phyloP scores from a whole-genome alignment of 495 filamentous ascomycete species.

The Lentithecium fluviatile region DNA sequence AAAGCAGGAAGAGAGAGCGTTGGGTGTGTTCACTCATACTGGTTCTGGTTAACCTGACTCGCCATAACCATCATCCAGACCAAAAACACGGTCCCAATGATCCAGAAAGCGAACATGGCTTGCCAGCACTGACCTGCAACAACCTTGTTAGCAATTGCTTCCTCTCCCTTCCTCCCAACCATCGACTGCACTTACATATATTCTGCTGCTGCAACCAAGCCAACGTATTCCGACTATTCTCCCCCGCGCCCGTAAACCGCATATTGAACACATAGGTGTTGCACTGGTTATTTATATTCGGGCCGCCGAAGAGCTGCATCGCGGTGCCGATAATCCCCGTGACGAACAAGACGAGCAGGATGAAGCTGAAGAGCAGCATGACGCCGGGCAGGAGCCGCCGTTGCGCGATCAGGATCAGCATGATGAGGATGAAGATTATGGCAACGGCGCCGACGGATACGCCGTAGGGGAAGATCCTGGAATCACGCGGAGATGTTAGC shows the following conservation, averaged over 20 bases:
- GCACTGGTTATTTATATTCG: conserved; percentile 78
- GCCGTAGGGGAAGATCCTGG: conserved; percentile 93
- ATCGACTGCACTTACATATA: conserved; percentile 63
- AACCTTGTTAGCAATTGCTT: conserved; percentile 3
- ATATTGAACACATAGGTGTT: conserved; percentile 64
- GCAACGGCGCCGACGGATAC: conserved; percentile 53
- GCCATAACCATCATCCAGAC: conserved; percentile 95
- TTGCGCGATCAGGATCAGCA: conserved; percentile 51
- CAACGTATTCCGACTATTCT: conserved; percentile 69
- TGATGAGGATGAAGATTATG: conserved; percentile 45
- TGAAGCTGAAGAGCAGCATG: conserved; percentile 86
- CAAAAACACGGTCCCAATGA: conserved; percentile 80
- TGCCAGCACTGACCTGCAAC: conserved; percentile 56
- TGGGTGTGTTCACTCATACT: conserved; percentile 43
- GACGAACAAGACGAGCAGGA: conserved; percentile 89
- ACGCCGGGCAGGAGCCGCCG: conserved; percentile 83
- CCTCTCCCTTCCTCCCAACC: neutral
- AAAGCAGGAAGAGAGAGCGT: too few relatives aligned
- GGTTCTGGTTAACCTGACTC: conserved; percentile 76
- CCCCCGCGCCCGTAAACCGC: too few relatives aligned
- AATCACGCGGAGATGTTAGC: neutral
- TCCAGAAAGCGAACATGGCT: conserved; percentile 64
- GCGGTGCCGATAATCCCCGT: conserved; percentile 86
- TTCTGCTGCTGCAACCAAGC: conserved; percentile 85
- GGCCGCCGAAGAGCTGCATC: conserved; percentile 81